Evolutionary conservation across 495 filamentous ascomycete genomes (phyloP), one percentile per base, ranked within the genome.

Genomic region (Penicillium diatomitis): DNA sequence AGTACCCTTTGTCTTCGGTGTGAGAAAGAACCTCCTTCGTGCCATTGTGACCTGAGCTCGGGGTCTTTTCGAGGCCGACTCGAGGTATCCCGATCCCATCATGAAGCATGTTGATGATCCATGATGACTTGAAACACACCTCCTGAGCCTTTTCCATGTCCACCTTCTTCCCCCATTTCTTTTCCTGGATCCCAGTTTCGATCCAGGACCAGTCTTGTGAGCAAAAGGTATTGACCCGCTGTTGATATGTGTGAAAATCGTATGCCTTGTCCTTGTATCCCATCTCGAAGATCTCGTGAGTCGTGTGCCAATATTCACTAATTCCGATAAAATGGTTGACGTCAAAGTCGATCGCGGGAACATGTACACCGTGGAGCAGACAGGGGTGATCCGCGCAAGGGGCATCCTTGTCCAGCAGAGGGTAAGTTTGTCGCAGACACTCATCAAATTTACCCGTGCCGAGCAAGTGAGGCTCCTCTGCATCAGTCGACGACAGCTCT

Each of bases 281-380:
- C 62, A 81, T 82, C 51, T 88, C 86, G 57, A 97, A 96, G 1
- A 96, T 82, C 42, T 94, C 88, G 58, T 96, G 91, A 0, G 92
- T 99, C 0, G 91, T 96, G 68, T 99, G 92, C 92, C 92, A 99
- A 62, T 95, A 99, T 61, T 99, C 92, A 11, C 90, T 96, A 46
- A 99, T 91, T 6, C 92, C 92, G 29, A 99, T 84, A 58, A 99
- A 99, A 61, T 97, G 92, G 52, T 99, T 99, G 36, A 99, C 83
- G 45, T 92, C 84, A 60, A 97, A 99, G 64, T 99, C 92, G 47
- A 99, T 96, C 1, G 91, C 89, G 0, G 92, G 92, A 3, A 90
- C 88, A 59, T 97, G 90, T 41, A 88, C 78, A 0, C 94, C 87
- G 51, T 92, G 83, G 20, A 99, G 70, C 34, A 99, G 70, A 64